Base-by-base conservation (phyloP, 768 basidiomycete genomes). In the Termitomyces sp. region DNA sequence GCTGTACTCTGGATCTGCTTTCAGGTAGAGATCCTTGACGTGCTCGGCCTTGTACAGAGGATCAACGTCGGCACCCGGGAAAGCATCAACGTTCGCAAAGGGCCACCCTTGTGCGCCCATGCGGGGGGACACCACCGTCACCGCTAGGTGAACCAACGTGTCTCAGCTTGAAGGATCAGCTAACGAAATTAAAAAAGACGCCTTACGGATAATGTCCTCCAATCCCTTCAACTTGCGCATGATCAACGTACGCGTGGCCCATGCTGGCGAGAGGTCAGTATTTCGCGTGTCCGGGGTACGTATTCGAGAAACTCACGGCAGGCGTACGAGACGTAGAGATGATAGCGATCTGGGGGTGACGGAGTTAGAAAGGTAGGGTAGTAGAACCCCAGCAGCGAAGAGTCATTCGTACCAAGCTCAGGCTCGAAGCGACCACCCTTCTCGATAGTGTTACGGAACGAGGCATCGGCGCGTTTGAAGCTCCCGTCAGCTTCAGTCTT, bases 221-320 rank as follows among this genome's bases (percentile, higher is more conserved):
- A 99, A 78, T 2, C 95, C 94, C 70, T 99, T 99, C 65, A 98
- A 80, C 72, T 93, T 86, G 62, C 95, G 81, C 3, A 88, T 78
- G 64, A 98, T 97, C 60, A 97, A 76, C 4, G 94, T 83, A 62
- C 96, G 81, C 26, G 93, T 92, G 0, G 96, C 96, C 96, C 95
- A 98, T 9, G 96, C 89, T 91, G 47, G 16, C 56, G 18, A 36
- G 28, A 50, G 28, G 44, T 30, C 38, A 52, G 28, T 46, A 28
- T 58, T 35, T 36, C 41, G 62, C 35, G 57, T 45, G 56, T n/a
- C 26, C 51, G 30, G 10, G 30, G 16, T 48, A 44, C 38, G 24
- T 20, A 9, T 9, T n/a, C 8, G n/a, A 41, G 16, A 5, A 14
- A 14, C 87, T 68, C 61, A 92, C 90, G 94, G 65, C 94, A 98